A percentile compares a stretch with the other conserved stretches of the same genome.
Evolutionary conservation across 805 yeast genomes (phyloP).

Genomic region (Kluyveromyces wickerhamii): DNA sequence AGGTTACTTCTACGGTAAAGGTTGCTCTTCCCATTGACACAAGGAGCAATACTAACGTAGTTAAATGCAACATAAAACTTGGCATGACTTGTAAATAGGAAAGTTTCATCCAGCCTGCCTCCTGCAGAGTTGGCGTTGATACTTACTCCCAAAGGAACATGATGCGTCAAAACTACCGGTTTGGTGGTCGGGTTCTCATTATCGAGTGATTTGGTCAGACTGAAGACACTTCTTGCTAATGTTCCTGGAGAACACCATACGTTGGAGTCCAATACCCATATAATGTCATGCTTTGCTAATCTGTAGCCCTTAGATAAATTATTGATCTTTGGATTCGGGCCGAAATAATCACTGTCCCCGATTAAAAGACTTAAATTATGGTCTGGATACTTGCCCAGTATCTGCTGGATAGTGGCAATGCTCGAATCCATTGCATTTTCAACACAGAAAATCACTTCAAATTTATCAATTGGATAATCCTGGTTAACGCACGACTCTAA

Average conservation of each 20-base stretch:
- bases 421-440: slow-evolving; percentile 59
- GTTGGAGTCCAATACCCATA: slow-evolving; percentile 84
- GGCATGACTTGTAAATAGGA: slow-evolving; percentile 73
- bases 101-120: slow-evolving; percentile 75
- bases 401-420: slow-evolving; percentile 42
- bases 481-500: slow-evolving; percentile 62
- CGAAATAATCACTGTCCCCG: slow-evolving; percentile 46
- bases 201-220: slow-evolving; percentile 41
- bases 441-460: slow-evolving; percentile 73
- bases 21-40: slow-evolving; percentile 88
- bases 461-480: slow-evolving; percentile 47
- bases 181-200: slow-evolving; percentile 38
- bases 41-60: slow-evolving; percentile 68
- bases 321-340: slow-evolving; percentile 87
- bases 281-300: slow-evolving; percentile 57
- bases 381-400: slow-evolving; percentile 46
- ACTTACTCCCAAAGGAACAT: slow-evolving; percentile 61
- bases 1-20: slow-evolving; percentile 61
- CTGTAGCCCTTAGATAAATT: slow-evolving; percentile 76
- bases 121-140: slow-evolving; percentile 38
- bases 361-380: slow-evolving; percentile 53
- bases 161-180: slow-evolving; percentile 66
- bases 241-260: slow-evolving; percentile 69
- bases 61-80: slow-evolving; percentile 78
- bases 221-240: slow-evolving; percentile 52